phyloP scores from a whole-genome alignment of 1,284 basidiomycete genomes.

The Inonotus obliquus region DNA sequence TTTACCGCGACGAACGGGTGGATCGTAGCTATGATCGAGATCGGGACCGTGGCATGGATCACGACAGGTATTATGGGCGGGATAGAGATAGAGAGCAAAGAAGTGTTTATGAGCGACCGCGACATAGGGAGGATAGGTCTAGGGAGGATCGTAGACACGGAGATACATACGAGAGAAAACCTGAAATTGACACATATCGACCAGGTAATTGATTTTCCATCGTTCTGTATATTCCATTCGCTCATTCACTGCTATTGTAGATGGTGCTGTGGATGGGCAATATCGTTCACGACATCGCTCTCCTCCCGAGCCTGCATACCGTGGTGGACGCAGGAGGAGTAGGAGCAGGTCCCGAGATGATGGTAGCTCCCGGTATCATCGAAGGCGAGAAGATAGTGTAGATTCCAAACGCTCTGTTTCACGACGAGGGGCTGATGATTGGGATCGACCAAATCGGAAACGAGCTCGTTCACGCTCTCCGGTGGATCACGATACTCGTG shows the following conservation, averaged over 20 bases:
- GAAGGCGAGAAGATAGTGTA: constrained; percentile 4
- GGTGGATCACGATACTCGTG: not conserved
- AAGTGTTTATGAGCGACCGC: constrained; percentile 10
- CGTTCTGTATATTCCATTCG: not conserved
- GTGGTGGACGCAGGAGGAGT: not conserved
- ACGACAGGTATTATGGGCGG: constrained; percentile 8
- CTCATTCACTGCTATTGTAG: not conserved
- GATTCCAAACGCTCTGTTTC: constrained; percentile 8
- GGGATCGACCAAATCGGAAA: not conserved
- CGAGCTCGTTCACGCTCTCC: constrained; percentile 8
- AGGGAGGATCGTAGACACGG: constrained; percentile 4
- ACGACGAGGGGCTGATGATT: constrained; percentile 1
- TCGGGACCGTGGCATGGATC: constrained; percentile 10
- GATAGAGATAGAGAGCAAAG: constrained; percentile 7
- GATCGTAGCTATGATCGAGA: constrained; percentile 15
- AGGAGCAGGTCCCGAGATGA: not conserved
- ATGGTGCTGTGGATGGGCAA: constrained; percentile 2
- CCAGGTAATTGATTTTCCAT: constrained; percentile 1
- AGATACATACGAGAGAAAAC: not conserved
- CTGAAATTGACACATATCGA: constrained; percentile 2
- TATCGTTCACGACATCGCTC: constrained; percentile 10
- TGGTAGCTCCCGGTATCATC: not conserved
- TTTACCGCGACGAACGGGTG: constrained; percentile 7
- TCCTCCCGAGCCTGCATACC: constrained; percentile 1
- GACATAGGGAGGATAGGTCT: constrained; percentile 2